These are phyloP conservation scores for Picea sitchensis DNA, from an alignment of 75 land plant genomes.

Conservation along the genomic window DNA sequence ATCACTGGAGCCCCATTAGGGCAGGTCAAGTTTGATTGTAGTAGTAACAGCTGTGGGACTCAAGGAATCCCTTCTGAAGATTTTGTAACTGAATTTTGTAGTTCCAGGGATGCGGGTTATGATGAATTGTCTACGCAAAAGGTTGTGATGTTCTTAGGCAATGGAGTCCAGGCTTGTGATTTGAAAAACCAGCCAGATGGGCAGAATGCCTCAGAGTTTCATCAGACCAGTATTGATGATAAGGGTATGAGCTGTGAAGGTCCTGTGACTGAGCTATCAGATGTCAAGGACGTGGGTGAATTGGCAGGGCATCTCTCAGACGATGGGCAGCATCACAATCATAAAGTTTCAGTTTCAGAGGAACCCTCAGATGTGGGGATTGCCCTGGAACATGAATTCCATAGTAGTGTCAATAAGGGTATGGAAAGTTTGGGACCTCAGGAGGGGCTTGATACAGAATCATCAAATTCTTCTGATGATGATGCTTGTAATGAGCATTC, in stretches of 20 bases:
- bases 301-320: background rate
- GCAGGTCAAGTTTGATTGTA: background rate
- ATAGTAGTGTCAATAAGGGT: background rate
- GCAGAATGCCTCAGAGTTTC: background rate
- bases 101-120: background rate
- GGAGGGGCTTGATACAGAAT: background rate
- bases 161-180: background rate
- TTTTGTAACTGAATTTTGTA: background rate
- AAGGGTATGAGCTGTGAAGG: background rate
- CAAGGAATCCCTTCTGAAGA: background rate
- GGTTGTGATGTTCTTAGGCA: background rate
- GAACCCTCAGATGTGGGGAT: background rate
- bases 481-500: no score
- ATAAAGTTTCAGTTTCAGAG: background rate
- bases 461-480: background rate
- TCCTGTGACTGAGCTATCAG: background rate
- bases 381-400: background rate
- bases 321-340: background rate
- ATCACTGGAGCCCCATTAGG: no score
- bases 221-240: background rate
- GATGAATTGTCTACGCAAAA: slow-evolving; percentile 1
- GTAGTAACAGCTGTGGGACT: background rate
- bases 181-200: background rate
- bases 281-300: background rate
- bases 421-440: background rate